Conservation (phyloP, 2,329 filamentous ascomycete genomes). For the Thielaviopsis ethacetica region DNA sequence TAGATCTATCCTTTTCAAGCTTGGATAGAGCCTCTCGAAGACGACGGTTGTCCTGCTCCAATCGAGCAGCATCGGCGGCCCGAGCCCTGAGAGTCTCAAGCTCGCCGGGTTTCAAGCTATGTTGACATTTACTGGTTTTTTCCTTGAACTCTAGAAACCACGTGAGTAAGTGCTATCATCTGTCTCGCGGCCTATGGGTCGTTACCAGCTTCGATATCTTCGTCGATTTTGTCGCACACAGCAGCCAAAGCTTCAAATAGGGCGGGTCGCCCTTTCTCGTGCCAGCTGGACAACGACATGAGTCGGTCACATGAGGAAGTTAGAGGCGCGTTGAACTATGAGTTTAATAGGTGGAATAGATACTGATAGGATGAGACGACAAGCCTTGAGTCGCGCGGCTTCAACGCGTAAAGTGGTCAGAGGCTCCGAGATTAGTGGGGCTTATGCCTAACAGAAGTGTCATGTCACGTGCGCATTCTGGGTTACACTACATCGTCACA, state of each 20-base stretch:
- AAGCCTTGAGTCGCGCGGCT: too few relatives aligned
- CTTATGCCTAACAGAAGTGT: too few relatives aligned
- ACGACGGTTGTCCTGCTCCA: slow-evolving; percentile 27
- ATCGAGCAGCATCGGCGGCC: slow-evolving; percentile 19
- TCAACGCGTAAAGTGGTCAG: too few relatives aligned
- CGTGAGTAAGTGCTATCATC: not conserved
- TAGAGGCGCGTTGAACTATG: not conserved
- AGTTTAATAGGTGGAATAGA: not conserved
- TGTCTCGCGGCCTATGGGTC: not conserved
- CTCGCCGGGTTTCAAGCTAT: slow-evolving; percentile 16
- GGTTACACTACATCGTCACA: too few relatives aligned
- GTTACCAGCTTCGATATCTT: slow-evolving; percentile 22
- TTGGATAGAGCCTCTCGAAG: slow-evolving; percentile 23
- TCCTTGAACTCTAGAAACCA: slow-evolving; percentile 4
- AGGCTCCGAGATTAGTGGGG: too few relatives aligned
- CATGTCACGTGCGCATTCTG: too few relatives aligned
- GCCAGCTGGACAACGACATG: slow-evolving; percentile 23
- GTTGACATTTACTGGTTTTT: slow-evolving; percentile 16
- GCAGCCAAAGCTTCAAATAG: slow-evolving; percentile 24
- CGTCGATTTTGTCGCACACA: slow-evolving; percentile 25
- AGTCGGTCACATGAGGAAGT: not conserved
- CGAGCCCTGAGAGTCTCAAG: slow-evolving; percentile 20
- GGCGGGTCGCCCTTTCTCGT: slow-evolving; percentile 22
- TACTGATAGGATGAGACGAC: too few relatives aligned
- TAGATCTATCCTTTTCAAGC: slow-evolving; percentile 15